Percentiles rank a stretch among this genome's conserved stretches.
phyloP scores from a whole-genome alignment of 176 grass and related monocot genomes.

The Guadua angustifolia region DNA sequence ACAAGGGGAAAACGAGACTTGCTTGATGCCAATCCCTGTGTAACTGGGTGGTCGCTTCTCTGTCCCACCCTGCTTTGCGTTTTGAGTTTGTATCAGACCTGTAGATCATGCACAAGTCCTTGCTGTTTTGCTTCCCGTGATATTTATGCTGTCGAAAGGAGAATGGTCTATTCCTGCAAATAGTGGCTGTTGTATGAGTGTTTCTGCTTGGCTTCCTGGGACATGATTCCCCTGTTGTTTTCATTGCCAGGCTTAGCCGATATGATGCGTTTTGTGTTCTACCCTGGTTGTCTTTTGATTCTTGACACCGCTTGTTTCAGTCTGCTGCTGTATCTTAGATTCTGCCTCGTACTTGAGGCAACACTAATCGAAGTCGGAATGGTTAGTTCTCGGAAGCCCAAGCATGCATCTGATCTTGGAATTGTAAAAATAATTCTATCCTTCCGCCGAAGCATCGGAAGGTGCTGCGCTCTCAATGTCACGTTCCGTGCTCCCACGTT shows the following conservation, averaged over 20 bases:
- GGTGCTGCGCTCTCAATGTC: too few species aligned
- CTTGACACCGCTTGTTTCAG: background rate
- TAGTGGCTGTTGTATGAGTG: background rate
- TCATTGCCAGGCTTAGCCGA: background rate
- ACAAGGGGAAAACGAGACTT: constrained; percentile 24
- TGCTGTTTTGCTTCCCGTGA: constrained; percentile 6
- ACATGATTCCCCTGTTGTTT: background rate
- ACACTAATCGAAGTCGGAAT: too few species aligned
- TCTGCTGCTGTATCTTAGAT: background rate
- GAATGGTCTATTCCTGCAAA: constrained; percentile 26
- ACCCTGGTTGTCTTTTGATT: background rate
- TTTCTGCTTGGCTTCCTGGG: background rate
- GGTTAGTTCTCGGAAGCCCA: too few species aligned
- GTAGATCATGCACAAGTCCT: constrained; percentile 31
- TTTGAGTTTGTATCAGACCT: constrained; percentile 38
- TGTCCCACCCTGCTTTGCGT: constrained; percentile 21
- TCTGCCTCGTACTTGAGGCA: background rate
- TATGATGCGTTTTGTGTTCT: background rate
- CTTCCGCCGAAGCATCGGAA: too few species aligned
- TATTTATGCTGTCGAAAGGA: constrained; percentile 8
- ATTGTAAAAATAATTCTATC: too few species aligned
- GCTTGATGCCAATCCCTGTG: constrained; percentile 9
- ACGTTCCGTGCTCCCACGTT: too few species aligned
- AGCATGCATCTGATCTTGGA: too few species aligned
- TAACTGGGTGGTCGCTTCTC: constrained; percentile 14